Conservation (phyloP, 2,329 filamentous ascomycete genomes). For the Epichloe sibirici region DNA sequence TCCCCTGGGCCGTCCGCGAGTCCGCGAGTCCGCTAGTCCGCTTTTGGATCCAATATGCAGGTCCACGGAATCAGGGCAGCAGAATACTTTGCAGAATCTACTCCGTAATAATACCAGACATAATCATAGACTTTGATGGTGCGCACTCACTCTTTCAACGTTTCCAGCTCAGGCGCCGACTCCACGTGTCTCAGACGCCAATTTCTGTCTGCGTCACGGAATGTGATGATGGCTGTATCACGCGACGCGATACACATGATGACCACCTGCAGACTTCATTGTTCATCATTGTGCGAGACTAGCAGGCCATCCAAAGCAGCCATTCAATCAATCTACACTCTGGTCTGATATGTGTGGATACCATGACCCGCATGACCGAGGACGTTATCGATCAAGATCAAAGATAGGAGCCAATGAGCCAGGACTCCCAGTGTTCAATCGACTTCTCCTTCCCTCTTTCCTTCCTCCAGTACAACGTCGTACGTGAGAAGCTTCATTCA, state of each 20-base stretch:
- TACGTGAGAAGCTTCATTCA: too few species aligned
- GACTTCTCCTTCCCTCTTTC: too few species aligned
- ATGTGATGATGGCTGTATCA: neutral
- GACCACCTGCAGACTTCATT: too few species aligned
- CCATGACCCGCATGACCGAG: neutral
- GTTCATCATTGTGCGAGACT: too few species aligned
- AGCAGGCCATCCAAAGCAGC: too few species aligned
- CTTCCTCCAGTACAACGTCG: too few species aligned
- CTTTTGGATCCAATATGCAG: neutral
- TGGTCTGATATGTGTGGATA: too few species aligned
- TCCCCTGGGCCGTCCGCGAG: slow-evolving; percentile 2
- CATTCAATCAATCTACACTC: too few species aligned
- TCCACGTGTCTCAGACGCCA: neutral
- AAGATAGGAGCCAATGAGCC: too few species aligned
- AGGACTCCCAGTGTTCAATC: neutral
- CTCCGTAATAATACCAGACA: too few species aligned
- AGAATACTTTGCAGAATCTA: too few species aligned
- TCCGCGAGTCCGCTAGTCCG: neutral
- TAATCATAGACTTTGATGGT: neutral
- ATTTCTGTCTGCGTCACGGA: neutral
- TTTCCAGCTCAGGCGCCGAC: neutral
- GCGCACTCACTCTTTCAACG: neutral
- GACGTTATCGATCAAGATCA: neutral
- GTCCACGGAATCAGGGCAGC: neutral
- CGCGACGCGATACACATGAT: neutral